These are phyloP conservation scores for Gastrolobium villosum DNA, from an alignment of 306 rosid genomes.

Conservation along the genomic window DNA sequence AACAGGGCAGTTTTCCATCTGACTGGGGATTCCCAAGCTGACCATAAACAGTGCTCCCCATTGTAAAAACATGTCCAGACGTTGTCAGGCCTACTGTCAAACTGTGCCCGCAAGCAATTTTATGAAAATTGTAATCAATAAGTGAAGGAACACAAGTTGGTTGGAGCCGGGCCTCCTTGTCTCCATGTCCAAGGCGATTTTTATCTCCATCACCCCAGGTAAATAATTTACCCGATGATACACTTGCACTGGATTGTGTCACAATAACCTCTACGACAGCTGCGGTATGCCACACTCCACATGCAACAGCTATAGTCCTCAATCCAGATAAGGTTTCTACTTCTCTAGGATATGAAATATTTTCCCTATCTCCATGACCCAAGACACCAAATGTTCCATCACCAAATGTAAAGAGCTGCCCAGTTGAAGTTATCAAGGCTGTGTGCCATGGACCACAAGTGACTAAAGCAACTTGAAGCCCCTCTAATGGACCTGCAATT, in stretches of 20 bases:
- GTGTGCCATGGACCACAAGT: constrained; percentile 99
- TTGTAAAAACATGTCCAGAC: constrained; percentile 86
- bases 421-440: constrained; percentile 84
- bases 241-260: constrained; percentile 88
- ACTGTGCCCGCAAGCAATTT: constrained; percentile 98
- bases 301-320: constrained; percentile 96
- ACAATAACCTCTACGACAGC: constrained; percentile 96
- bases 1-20: constrained; percentile 88
- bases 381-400: constrained; percentile 98
- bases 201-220: constrained; percentile 99
- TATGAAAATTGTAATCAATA: constrained; percentile 86
- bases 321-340: constrained; percentile 90
- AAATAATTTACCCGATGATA: constrained; percentile 88
- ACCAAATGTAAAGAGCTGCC: constrained; percentile 95
- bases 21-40: constrained; percentile 94
- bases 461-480: constrained; percentile 89
- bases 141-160: constrained; percentile 92
- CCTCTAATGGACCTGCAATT: constrained; percentile 93
- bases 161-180: constrained; percentile 90
- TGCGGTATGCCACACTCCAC: constrained; percentile 99
- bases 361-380: constrained; percentile 96
- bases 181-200: constrained; percentile 98
- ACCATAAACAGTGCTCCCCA: constrained; percentile 99
- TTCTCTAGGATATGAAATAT: constrained; percentile 82
- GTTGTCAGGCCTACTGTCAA: constrained; percentile 92